Base-by-base conservation (phyloP, 805 yeast genomes). In the Danielia reshetovae region DNA sequence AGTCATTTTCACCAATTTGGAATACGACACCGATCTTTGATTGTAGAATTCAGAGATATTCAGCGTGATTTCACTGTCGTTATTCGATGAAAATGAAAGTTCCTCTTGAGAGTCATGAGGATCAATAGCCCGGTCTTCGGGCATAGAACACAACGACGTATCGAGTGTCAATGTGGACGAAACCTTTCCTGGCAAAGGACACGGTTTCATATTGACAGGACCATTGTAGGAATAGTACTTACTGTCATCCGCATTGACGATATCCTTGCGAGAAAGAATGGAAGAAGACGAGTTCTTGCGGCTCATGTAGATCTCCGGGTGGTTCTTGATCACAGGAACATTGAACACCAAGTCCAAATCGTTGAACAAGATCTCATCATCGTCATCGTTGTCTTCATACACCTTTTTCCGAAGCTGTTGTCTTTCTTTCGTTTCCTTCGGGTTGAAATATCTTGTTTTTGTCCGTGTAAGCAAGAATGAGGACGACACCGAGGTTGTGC, bases 301-400 rank as follows among this genome's bases (percentile, higher is more conserved):
- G 32, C 52, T 40, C 22, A 42, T 32, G 38, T 56, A 64, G 19
- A 65, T 38, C 27, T 62, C 65, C 25, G 57, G 57, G 38, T 59
- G 60, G 38, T 57, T 60, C 34, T 55, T 55, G 15, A 67, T 59
- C 8, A 68, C 59, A 1, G 73, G 73, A 13, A 68, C 72, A 40
- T 68, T 68, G 43, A 68, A 67, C 9, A 65, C 66, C 30, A 66
- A 49, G 34, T 62, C 67, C 32, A 65, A 42, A 40, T 65, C 71
- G 38, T 60, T 58, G 9, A 57, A 41, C 19, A 63, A 42, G 18
- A 65, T 58, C 23, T 61, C 68, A 32, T 65, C 72, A 34, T 65
- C 71, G 41, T 57, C 55, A 30, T 63, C 65, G 42, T 62, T 55
- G 13, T 66, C 71, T 33, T 67, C 73, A 38, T 65, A 67, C 22